Conservation (phyloP, 2,329 filamentous ascomycete species). For the Ascochyta rabiei region DNA sequence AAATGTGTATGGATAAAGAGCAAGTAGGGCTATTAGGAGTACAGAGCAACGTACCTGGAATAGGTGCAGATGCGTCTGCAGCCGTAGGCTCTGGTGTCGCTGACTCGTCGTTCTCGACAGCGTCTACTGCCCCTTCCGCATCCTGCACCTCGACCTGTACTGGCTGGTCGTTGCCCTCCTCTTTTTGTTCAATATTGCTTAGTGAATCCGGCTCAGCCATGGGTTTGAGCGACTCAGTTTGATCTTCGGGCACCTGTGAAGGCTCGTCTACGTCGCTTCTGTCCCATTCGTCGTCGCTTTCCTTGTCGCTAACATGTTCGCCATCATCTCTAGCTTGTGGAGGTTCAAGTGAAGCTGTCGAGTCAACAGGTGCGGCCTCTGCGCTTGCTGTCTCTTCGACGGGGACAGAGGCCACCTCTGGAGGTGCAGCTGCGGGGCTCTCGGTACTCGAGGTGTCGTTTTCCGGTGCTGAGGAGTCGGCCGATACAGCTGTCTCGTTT, state of each 20-base stretch:
- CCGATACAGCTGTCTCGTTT: background rate
- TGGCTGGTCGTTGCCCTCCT: background rate
- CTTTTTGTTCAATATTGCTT: background rate
- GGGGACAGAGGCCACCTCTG: background rate
- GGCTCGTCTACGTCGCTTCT: conserved; percentile 52
- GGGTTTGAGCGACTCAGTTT: background rate
- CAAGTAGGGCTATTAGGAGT: too few relatives aligned
- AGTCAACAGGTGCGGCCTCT: background rate
- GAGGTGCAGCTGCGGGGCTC: background rate
- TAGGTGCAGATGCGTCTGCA: background rate
- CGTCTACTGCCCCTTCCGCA: background rate
- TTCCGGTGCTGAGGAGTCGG: background rate
- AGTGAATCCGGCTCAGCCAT: background rate
- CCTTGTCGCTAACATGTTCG: conserved; percentile 61
- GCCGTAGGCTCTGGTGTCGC: conserved; percentile 10
- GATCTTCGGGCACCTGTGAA: background rate
- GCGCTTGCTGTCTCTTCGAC: background rate
- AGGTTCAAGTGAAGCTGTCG: background rate
- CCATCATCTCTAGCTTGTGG: background rate
- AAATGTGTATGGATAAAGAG: background rate
- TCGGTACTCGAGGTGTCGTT: background rate
- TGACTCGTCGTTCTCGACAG: conserved; percentile 1
- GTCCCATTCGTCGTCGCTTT: conserved; percentile 69
- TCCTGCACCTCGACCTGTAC: background rate
- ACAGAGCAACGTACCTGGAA: conserved; percentile 26